Evolutionary conservation across 2,329 filamentous ascomycete species (phyloP), one percentile per base, ranked within the genome.

Genomic region (Nemania sp.): DNA sequence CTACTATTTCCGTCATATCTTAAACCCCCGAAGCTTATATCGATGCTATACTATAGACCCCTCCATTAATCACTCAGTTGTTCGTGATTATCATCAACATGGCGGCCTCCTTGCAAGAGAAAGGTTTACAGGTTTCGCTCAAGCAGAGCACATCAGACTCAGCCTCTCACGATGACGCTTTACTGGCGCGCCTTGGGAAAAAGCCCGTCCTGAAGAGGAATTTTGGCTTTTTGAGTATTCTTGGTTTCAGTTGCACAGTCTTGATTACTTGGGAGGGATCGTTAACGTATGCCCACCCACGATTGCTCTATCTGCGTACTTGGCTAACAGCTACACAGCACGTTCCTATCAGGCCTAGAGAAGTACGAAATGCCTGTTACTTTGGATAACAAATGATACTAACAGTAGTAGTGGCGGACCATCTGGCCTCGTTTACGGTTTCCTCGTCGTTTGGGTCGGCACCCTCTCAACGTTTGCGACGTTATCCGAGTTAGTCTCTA

Each of bases 391-490:
- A 11, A 59, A 5, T 6, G 15, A 52, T 35, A 59, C 68, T 69
- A 51, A 70, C 29, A 15, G 6, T 47, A 6, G 24, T 20, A 74
- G 69, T 66, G 73, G 73, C 26, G 73, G 73, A 4, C 82, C 84
- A 13, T 80, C 83, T 1, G 84, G 85, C 4, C 76, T 85, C 6
- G 74, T 87, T 10, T 87, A 85, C 70, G 84, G 84, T 55, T 87
- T 83, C 75, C 79, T 87, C 35, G 82, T 87, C 54, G 82, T 84
- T 20, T 86, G 84, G 83, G 72, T 78, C 20, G 83, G 82, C 0
- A 86, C 82, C 0, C 71, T 87, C 62, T 83, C 79, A 0, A 79
- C 71, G 3, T 85, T 84, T 69, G 82, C 80, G 0, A 82, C 82
- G 18, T 81, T 85, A 52, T 81, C 80, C 1, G 83, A 86, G 68